Evolutionary conservation across 805 yeast genomes (phyloP), one percentile per base, ranked within the genome.

Genomic region (Starmera amethionina): DNA sequence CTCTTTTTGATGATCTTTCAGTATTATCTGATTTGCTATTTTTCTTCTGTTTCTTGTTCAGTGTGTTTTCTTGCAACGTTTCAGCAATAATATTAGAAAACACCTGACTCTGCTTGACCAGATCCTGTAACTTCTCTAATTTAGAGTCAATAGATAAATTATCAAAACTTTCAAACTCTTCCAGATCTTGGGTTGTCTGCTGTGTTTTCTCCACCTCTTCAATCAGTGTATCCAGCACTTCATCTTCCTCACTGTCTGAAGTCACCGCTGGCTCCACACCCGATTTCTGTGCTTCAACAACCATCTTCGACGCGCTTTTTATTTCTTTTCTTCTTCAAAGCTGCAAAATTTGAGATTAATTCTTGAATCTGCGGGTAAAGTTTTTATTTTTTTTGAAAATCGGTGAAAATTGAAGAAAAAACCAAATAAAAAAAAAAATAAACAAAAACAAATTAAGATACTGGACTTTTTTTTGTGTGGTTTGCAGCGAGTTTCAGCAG

Each of bases 11-110:
- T 22, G 25, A 22, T 22, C 25, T 22, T 22, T 22, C 25, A 22
- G 34, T 42, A 40, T 43, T 39, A 52, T 51, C 43, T 55, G 47
- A 43, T 55, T 50, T 48, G 48, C 28, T 32, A 55, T 50, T 14
- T 49, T 45, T 41, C 58, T 54, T 30, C 44, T 44, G 43, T 27
- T 39, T 54, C 45, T 59, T 63, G 7, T 54, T 50, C 41, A 70
- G 49, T n/a, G 72, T 54, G 36, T 70, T 65, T 45, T 75, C 75
- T 34, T 81, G 53, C 35, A 90, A 69, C 10, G 89, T 80, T 39
- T 87, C 89, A 4, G 95, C 78, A 34, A 90, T 84, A 47, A 90
- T 86, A 45, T 80, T 75, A 1, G 97, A 82, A 60, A 86, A 90
- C 2, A 89, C 75, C 55, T 87, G 89, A 14, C 96, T 85, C 54